phyloP scores from a whole-genome alignment of 2,329 filamentous ascomycete species.

The Pestalotiopsis sp. region DNA sequence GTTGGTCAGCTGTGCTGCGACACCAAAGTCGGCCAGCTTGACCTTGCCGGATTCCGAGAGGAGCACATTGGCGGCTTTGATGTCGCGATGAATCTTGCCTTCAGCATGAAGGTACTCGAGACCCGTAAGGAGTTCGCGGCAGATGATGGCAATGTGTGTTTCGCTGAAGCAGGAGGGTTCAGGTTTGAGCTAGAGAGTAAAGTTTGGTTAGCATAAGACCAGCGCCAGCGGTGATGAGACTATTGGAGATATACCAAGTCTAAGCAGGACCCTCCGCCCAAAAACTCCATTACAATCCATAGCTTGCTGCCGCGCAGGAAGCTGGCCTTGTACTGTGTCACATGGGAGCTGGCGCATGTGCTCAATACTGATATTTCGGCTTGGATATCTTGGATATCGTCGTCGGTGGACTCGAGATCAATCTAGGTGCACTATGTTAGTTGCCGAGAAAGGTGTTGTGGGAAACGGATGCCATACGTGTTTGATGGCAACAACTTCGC shows the following conservation, averaged over 20 bases:
- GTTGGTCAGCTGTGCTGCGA: conserved; percentile 93
- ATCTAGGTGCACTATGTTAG: conserved; percentile 61
- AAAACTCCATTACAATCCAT: conserved; percentile 99
- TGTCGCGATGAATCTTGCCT: conserved; percentile 94
- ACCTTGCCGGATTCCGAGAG: conserved; percentile 89
- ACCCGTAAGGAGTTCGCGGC: conserved; percentile 85
- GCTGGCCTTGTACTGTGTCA: conserved; percentile 95
- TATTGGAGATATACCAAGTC: conserved; percentile 69
- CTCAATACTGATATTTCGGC: conserved; percentile 95
- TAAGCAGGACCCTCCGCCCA: conserved; percentile 92
- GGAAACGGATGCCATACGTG: conserved; percentile 65
- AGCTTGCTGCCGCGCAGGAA: conserved; percentile 95
- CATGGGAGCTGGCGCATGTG: conserved; percentile 90
- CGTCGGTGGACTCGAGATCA: conserved; percentile 96
- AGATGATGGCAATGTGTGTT: conserved; percentile 90
- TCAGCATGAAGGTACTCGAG: conserved; percentile 92
- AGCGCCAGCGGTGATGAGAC: conserved; percentile 5
- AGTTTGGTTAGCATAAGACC: conserved; percentile 30
- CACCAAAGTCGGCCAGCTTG: conserved; percentile 96
- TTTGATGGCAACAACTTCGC: conserved; percentile 95
- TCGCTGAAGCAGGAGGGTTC: conserved; percentile 76
- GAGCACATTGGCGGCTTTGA: conserved; percentile 96
- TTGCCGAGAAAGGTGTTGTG: not conserved
- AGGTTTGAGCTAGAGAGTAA: conserved; percentile 74
- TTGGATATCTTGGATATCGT: conserved; percentile 97